Percentiles rank a stretch among this genome's conserved stretches.
Evolutionary conservation across 129 eudicot species (phyloP).

Genomic region (Chrysanthemum makinoi): DNA sequence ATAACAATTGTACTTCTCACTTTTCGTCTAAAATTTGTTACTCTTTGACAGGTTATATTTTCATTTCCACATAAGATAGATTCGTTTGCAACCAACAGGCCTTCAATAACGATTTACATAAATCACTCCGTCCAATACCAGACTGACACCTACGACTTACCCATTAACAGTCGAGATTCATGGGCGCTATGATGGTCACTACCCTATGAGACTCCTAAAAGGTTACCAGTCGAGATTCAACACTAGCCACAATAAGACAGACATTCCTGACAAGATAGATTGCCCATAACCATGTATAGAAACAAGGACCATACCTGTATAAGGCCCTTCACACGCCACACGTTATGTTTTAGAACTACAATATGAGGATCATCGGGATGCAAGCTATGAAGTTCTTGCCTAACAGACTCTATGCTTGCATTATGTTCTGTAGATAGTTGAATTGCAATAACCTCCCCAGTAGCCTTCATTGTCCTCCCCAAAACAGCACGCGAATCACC

Average conservation of each 20-base stretch:
- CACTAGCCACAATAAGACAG: neutral
- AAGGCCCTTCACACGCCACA: conserved; percentile 40
- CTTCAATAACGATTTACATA: too few relatives aligned
- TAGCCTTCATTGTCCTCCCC: conserved; percentile 58
- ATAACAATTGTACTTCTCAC: too few relatives aligned
- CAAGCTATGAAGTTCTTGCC: conserved; percentile 66
- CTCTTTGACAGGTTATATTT: too few relatives aligned
- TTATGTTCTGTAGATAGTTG: conserved; percentile 74
- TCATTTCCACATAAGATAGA: too few relatives aligned
- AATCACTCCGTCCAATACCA: too few relatives aligned
- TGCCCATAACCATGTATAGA: neutral
- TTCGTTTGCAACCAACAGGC: too few relatives aligned
- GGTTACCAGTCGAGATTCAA: too few relatives aligned
- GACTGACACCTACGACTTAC: too few relatives aligned
- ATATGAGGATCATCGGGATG: conserved; percentile 75
- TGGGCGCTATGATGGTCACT: too few relatives aligned
- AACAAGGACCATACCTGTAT: conserved; percentile 26
- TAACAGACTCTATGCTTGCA: conserved; percentile 63
- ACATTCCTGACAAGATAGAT: neutral
- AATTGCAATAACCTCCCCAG: conserved; percentile 57
- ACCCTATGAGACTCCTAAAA: too few relatives aligned
- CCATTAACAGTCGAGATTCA: too few relatives aligned
- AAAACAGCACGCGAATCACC: conserved; percentile 82
- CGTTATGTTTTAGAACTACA: conserved; percentile 47
- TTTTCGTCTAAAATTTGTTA: too few relatives aligned